Evolutionary conservation across 169 alveolate species (phyloP), one percentile per base, ranked within the genome.

Genomic region (Plasmodium vivax): DNA sequence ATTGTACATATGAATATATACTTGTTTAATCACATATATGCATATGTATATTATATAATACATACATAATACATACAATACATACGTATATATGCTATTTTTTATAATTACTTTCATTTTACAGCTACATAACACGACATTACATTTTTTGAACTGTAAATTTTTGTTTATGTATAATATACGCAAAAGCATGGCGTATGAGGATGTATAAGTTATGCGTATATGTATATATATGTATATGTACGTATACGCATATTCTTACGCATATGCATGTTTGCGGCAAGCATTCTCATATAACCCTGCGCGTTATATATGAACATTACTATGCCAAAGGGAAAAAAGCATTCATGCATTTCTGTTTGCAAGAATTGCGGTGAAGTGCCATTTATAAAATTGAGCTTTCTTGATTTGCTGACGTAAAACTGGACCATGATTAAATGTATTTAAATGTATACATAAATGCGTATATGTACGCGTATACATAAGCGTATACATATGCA

Each of bases 151-250:
- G 43, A 84, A 72, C 79, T 45, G 58, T 41, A 10, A 72, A 84
- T 38, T 41, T 45, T 71, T 56, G 77, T 47, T 16, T 30, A 43
- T 82, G 68, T 80, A 80, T 43, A 80, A 38, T 32, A 80, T 45
- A 51, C 51, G 56, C n/a, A 43, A 41, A 80, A 80, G 23, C 23
- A 43, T 79, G 58, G 27, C 34, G 45, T 45, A 41, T 43, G 5
- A 6, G 23, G 12, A 27, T 32, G 43, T 58, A 58, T 30, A 82
- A 56, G 38, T 68, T 54, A 82, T 82, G 71, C 36, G 68, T 82
- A 84, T 56, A 56, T 83, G 16, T 84, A 68, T 34, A 84, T 68
- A 16, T 47, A 82, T 43, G 38, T 47, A 43, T 45, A 19, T 82
- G 7, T 19, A 43, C 12, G 27, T 68, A 51, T 51, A 14, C 62